These are phyloP conservation scores for Protomyces pachydermus DNA, from an alignment of 1,139 yeast genomes.

Conservation along the genomic window DNA sequence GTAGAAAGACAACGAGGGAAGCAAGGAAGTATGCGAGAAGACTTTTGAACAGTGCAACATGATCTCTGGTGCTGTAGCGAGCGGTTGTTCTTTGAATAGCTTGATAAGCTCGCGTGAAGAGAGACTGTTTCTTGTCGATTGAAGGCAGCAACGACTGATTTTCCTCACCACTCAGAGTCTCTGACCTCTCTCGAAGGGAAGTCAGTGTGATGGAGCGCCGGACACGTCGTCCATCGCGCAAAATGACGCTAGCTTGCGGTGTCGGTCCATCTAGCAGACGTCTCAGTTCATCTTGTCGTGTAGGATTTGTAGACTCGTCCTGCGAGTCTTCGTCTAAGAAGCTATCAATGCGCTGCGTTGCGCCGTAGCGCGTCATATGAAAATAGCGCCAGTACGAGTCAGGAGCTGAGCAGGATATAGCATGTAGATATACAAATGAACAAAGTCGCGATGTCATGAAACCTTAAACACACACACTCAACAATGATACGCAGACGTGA, in stretches of 20 bases:
- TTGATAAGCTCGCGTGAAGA: not conserved
- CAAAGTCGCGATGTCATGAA: no score
- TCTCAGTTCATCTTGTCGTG: not conserved
- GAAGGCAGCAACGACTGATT: not conserved
- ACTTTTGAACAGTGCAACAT: slow-evolving; percentile 50
- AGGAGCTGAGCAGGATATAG: no score
- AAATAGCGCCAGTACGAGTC: no score
- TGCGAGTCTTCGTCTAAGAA: not conserved
- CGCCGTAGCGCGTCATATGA: not conserved
- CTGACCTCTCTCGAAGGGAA: slow-evolving; percentile 1
- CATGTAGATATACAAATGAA: no score
- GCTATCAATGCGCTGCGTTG: not conserved
- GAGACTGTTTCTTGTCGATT: not conserved
- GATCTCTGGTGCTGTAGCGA: not conserved
- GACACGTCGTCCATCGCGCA: slow-evolving; percentile 22
- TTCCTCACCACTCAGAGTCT: not conserved
- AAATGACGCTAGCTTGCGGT: slow-evolving; percentile 16
- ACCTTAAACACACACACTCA: not conserved
- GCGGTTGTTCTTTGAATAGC: not conserved
- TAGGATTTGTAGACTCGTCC: not conserved
- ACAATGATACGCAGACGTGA: not conserved
- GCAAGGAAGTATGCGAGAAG: slow-evolving; percentile 68
- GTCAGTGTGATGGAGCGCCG: slow-evolving; percentile 21
- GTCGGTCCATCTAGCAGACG: not conserved
- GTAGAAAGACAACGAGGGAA: slow-evolving; percentile 67